Base-by-base conservation (phyloP, 495 filamentous ascomycete genomes). In the Annulohypoxylon nitens region DNA sequence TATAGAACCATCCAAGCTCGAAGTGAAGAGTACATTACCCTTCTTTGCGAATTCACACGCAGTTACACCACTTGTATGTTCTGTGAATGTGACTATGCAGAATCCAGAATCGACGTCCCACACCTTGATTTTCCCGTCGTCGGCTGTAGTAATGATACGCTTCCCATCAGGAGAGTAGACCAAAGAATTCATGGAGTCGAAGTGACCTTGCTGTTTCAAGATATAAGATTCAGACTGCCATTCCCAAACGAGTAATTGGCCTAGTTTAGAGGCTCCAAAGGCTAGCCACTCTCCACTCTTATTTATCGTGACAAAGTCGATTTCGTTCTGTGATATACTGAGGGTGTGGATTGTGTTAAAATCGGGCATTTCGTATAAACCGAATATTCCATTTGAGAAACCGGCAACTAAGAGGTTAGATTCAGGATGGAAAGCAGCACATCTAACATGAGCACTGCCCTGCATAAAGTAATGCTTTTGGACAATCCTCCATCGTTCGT, bases 141-240 rank as follows among this genome's bases (percentile, higher is more conserved):
- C 96, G 16, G 95, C 92, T 3, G 93, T 90, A 0, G 97, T 99
- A 61, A 98, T 90, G 69, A 99, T 92, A 30, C 93, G 90, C 76
- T 96, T 92, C 7, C 96, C 95, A 74, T 98, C 95, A 0, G 95
- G 94, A 4, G 97, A 97, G 81, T 98, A 98, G 11, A 90, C 90
- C 5, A 99, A 84, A 7, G 95, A 85, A 80, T 97, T 98, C 90
- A 98, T 93, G n/a, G 93, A 90, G 77, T 99, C 97, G 55, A 97
- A 93, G 81, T 99, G 96, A 1, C 95, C 95, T 81, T 98, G 96
- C 76, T 99, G 96, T 80, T 98, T 99, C 37, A 99, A 81, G 64
- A 99, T 95, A 81, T 98, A 98, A n/a, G 97, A 98, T 79, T 99
- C 96, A 1, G 97, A 98, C 76, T 98, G 97, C 97, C 97, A 98